A percentile compares a stretch with the other conserved stretches of the same genome.
Conservation (phyloP, 2,329 filamentous ascomycete genomes). For the Didymella exigua region DNA sequence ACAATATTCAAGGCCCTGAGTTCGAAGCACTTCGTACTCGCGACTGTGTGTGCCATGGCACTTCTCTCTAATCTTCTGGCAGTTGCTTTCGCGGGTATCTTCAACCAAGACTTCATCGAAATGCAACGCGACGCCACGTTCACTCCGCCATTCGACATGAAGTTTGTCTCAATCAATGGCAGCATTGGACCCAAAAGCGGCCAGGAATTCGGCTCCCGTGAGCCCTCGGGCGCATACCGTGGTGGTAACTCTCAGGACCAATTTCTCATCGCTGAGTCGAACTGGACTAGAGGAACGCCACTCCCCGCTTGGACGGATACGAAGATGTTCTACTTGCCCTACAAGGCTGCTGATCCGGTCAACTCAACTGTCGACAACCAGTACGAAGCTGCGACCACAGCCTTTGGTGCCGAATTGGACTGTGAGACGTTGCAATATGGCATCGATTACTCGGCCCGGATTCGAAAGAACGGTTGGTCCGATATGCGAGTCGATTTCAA, state of each 20-base stretch:
- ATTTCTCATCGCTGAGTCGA: constrained; percentile 54
- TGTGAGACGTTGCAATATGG: constrained; percentile 39
- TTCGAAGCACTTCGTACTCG: constrained; percentile 55
- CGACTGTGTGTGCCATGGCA: constrained; percentile 54
- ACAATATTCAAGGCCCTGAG: constrained; percentile 54
- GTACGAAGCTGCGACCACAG: constrained; percentile 38
- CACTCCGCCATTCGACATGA: constrained; percentile 17
- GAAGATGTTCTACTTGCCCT: constrained; percentile 56
- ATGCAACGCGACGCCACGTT: constrained; percentile 19
- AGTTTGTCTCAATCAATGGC: constrained; percentile 37
- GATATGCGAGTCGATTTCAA: not conserved
- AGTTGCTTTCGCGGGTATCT: constrained; percentile 58
- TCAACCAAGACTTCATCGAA: constrained; percentile 48
- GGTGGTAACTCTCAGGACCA: constrained; percentile 44
- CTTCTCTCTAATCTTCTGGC: constrained; percentile 61
- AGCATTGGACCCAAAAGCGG: constrained; percentile 20
- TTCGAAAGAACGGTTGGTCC: not conserved
- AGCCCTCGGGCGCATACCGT: constrained; percentile 31
- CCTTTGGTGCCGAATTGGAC: constrained; percentile 43
- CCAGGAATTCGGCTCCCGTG: not conserved
- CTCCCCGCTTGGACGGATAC: constrained; percentile 59
- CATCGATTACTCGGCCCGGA: not conserved
- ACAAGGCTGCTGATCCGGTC: constrained; percentile 28
- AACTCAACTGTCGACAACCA: not conserved
- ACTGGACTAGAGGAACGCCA: constrained; percentile 51